These are phyloP conservation scores for Rhodotorula toruloides DNA, from an alignment of 768 basidiomycete species.

Conservation along the genomic window DNA sequence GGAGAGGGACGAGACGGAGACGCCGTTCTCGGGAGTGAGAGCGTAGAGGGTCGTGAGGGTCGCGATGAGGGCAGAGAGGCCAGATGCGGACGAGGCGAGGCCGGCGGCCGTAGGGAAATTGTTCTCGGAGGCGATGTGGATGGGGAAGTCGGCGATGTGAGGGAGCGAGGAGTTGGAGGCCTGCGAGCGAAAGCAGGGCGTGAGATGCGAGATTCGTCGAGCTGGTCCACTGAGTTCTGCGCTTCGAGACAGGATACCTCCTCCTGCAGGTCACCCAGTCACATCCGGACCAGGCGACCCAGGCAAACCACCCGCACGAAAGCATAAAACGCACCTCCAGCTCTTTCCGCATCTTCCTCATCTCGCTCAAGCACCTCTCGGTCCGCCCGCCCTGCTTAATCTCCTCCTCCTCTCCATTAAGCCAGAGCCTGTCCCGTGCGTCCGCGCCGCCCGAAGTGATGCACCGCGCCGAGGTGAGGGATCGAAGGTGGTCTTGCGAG, in stretches of 20 bases:
- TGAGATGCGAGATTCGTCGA: neutral
- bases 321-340: conserved; percentile 62
- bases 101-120: conserved; percentile 99
- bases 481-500: conserved; percentile 88
- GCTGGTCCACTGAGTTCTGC: neutral
- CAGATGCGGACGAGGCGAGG: conserved; percentile 92
- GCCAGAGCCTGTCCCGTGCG: conserved; percentile 74
- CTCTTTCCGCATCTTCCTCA: conserved; percentile 69
- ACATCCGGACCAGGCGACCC: no score
- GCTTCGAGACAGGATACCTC: no score
- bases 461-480: conserved; percentile 81
- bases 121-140: conserved; percentile 92
- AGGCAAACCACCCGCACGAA: no score
- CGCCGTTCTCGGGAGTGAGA: conserved; percentile 49
- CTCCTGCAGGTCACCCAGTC: no score
- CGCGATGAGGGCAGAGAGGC: conserved; percentile 88
- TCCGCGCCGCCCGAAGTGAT: conserved; percentile 52
- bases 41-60: conserved; percentile 81
- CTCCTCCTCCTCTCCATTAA: conserved; percentile 86
- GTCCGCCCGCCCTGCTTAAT: conserved; percentile 76
- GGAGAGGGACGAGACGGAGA: conserved; percentile 73
- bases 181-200: neutral
- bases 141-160: conserved; percentile 63
- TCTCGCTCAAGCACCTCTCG: conserved; percentile 76
- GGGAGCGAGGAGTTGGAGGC: conserved; percentile 25